Base-by-base conservation (phyloP, 2,329 filamentous ascomycete genomes). In the Purpureocillium lavendulum region DNA sequence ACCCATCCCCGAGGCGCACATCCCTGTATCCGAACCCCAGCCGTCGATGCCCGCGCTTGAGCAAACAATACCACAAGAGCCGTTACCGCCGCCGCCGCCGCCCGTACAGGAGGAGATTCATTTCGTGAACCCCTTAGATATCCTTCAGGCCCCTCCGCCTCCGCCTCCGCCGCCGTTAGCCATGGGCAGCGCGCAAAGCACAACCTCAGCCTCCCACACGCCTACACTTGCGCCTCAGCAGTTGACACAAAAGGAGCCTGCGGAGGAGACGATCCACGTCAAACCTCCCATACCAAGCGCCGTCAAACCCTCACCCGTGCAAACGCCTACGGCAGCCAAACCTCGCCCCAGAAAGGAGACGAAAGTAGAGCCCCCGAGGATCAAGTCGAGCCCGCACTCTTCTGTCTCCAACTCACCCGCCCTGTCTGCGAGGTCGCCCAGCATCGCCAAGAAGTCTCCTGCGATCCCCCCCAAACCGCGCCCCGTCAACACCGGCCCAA, bases 401-500 rank as follows among this genome's bases (percentile, higher is more conserved):
- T 63, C 63, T 2, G 58, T 65, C 11, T 53, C 56, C 31, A 65
- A 66, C 35, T 68, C 66, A 4, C 66, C 66, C 2, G 61, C 63
- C 5, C 51, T 66, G 4, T 64, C 60, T 11, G 49, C 57, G 6
- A 56, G 59, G 26, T 67, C 64, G 3, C 62, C 64, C 1, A 61
- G 59, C 43, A 60, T 67, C 21, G 56, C 61, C 2, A 67, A 63
- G 42, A 61, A 56, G 37, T 69, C 66, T 2, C 65, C 69, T 2
- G 64, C 64, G 7, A 52, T 62, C 4, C 58, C 62, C 0, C 55
- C 61, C 5, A 66, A 65, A 45, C 54, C 60, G 7, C 56, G 62
- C 4, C 65, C 68, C 8, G 56, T 68, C 8, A 74, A 77, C 40
- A 71, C 70, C 1, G 64, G 75, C 3, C 66, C 79, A 2, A 63